Base-by-base conservation (phyloP, 495 filamentous ascomycete species). In the Polyplosphaeria fusca region DNA sequence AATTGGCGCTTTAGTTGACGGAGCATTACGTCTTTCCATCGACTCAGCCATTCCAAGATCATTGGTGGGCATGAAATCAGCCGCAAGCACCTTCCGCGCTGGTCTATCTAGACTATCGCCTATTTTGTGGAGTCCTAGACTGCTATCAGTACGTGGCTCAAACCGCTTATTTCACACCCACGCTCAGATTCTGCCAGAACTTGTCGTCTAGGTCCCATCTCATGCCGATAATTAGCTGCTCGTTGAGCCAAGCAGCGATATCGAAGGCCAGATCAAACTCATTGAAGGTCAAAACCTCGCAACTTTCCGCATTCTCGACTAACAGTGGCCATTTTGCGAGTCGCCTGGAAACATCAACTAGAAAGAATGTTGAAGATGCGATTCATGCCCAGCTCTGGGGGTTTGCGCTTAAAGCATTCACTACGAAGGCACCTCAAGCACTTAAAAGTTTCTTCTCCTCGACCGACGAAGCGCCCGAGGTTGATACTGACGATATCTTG, bases 181-280 rank as follows among this genome's bases (percentile, higher is more conserved):
- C 30, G 18, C 16, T 32, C 40, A 42, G 27, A 54, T 41, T 47
- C 41, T 55, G 13, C 16, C 24, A 68, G 66, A 52, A 52, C 20
- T 32, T 70, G 2, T 60, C 68, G 5, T 53, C 56, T 23, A 49
- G 67, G 38, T 52, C 67, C 11, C 47, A 58, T 16, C 66, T 72
- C 22, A 19, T 69, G 1, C 67, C 68, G 4, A 70, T 59, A 2
- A 52, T 72, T 12, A 58, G 49, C 37, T 61, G 59, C 20, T 69
- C 68, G 2, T 26, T 69, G 11, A 16, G 20, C 19, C 52, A 47
- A 11, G 19, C 38, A 28, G 25, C 59, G 1, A 44, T 40, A 5
- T 27, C 14, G 37, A 61, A 48, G 22, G 42, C 62, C 0, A 39
- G 23, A 23, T 65, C 61, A 3, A 22, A 38, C 2, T 30, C 47